Evolutionary conservation across 352 stramenopile genomes (phyloP), one percentile per base, ranked within the genome.

Genomic region (Pythium phragmiticola): DNA sequence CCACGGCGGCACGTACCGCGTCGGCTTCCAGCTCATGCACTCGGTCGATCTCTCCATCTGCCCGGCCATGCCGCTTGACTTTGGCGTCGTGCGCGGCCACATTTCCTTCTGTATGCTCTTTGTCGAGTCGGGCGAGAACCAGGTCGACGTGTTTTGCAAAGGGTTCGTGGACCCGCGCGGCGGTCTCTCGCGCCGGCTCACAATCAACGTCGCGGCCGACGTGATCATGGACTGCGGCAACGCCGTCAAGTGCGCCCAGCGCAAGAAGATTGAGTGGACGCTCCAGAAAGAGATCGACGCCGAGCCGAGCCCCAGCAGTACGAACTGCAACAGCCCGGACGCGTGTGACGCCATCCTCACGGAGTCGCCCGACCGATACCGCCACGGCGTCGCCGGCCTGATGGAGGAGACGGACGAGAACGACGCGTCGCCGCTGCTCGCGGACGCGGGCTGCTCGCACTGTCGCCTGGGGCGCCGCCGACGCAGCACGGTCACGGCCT

Each of bases 21-120:
- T 77, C 26, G 71, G 71, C 34, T 67, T 67, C 57, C 45, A 74
- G 46, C 57, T 78, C 23, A 58, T 76, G 57, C 73, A 80, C 63
- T 78, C 73, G 39, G 59, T 80, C 23, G 68, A 74, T 12, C 50
- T 80, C 17, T 33, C 61, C 14, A 45, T 41, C n/a, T 70, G 59
- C 28, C 63, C 60, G 0, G 54, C 66, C 1, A 30, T 79, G 5
- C 61, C 49, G 9, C 9, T 54, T 0, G 51, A 68, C 21, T 63
- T 59, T n/a, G 60, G 57, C 16, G 65, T 79, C 53, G 69, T 79
- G 13, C 72, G 72, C 7, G 72, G 62, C 33, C 57, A 61, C 47
- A 57, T 79, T 5, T 79, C 72, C 39, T 75, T 76, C 48, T 72
- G 69, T 39, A 66, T 71, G 42, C 43, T 79, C 11, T 79, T 79